Evolutionary conservation across 2,329 filamentous ascomycete species (phyloP), one percentile per base, ranked within the genome.

Genomic region (Claviceps cyperi): DNA sequence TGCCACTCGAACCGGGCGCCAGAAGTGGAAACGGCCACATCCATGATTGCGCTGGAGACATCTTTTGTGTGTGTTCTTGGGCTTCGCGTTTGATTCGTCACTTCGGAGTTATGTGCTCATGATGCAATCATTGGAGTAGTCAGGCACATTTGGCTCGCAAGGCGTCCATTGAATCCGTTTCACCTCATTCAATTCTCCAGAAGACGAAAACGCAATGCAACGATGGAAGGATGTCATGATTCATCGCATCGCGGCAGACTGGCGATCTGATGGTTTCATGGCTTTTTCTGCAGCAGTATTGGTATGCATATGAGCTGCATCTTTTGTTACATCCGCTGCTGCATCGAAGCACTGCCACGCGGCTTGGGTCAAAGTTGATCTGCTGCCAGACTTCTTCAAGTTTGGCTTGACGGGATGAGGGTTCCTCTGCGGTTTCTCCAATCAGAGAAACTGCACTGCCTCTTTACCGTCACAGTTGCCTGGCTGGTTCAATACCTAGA

Each of bases 331-430:
- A 39, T 32, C n/a, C 8, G 46, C 46, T 22, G 47, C 47, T 22
- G 47, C 47, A 48, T 48, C 47, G 21, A 5, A 36, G 39, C 47
- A 48, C 47, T 43, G 47, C 47, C 47, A 48, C 47, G 38, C 38
- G 38, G 38, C 41, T 43, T 43, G 17, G 38, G 39, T 36, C 38
- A 35, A 47, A 17, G 4, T 40, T 8, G 37, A 40, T 41, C 11
- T 38, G 21, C 45, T 17, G 35, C 36, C 17, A 3, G 43, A 7
- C 9, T 35, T 35, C 43, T 45, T 28, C 11, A 19, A 17, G 3
- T 45, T 7, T n/a, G 24, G n/a, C 43, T 45, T 35, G 43, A 19
- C 43, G 22, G 24, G 22, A 43, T 43, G 6, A n/a, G 8, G 19
- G 28, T 15, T 19, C 32, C 24, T 47, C 36, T 47, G 46, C 36